phyloP scores from a whole-genome alignment of 768 basidiomycete species.

The Lactarius deliciosus region DNA sequence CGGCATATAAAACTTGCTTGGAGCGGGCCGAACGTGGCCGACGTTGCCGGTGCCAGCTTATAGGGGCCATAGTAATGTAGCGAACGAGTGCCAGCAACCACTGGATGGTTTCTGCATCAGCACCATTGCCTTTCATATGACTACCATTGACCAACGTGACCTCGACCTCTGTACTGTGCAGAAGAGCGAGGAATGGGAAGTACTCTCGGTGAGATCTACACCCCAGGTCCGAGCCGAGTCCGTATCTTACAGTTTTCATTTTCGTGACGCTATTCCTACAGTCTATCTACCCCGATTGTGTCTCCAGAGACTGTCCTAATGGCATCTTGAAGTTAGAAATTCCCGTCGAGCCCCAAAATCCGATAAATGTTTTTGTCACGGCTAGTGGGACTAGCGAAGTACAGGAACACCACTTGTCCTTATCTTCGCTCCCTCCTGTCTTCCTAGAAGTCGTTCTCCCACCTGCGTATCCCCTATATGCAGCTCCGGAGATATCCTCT shows the following conservation, averaged over 20 bases:
- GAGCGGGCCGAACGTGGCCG: slow-evolving; percentile 6
- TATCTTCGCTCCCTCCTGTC: slow-evolving; percentile 62
- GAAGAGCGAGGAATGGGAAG: slow-evolving; percentile 60
- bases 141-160: slow-evolving; percentile 19
- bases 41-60: neutral
- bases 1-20: neutral
- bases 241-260: neutral
- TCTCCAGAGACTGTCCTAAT: slow-evolving; percentile 43
- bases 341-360: slow-evolving; percentile 56
- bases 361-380: slow-evolving; percentile 43
- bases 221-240: neutral
- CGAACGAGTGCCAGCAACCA: neutral
- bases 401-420: slow-evolving; percentile 35
- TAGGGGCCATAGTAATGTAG: neutral
- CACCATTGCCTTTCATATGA: slow-evolving; percentile 4
- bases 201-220: slow-evolving; percentile 51
- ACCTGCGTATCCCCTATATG: slow-evolving; percentile 51
- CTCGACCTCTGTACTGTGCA: slow-evolving; percentile 31
- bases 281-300: slow-evolving; percentile 79
- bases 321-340: slow-evolving; percentile 57
- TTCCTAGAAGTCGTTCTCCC: slow-evolving; percentile 56
- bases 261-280: slow-evolving; percentile 32
- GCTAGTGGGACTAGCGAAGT: slow-evolving; percentile 31
- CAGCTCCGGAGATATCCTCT: slow-evolving; percentile 54
- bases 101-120: slow-evolving; percentile 9